Percentiles rank a stretch among this genome's conserved stretches.
Evolutionary conservation across 2,329 filamentous ascomycete genomes (phyloP).

Genomic region (Calonectria ilicicola): DNA sequence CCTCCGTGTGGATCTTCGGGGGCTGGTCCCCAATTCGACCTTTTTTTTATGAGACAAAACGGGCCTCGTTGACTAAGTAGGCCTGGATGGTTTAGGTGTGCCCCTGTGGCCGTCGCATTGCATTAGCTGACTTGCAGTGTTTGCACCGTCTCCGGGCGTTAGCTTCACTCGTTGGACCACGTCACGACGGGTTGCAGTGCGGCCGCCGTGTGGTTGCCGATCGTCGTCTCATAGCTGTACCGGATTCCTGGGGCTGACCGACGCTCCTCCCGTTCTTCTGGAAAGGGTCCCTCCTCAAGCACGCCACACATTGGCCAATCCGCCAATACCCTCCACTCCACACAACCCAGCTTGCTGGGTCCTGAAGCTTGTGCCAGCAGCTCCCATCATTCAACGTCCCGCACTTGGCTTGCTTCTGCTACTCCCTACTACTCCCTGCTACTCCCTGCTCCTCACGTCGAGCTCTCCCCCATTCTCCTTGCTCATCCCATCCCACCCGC

Average conservation of each 20-base stretch:
- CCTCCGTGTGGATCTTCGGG: slow-evolving; percentile 18
- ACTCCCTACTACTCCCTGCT: slow-evolving; percentile 3
- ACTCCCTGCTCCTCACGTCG: background rate
- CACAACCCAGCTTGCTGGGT: slow-evolving; percentile 37
- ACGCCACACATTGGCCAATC: slow-evolving; percentile 31
- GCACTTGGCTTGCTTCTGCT: slow-evolving; percentile 19
- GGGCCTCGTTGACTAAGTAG: slow-evolving; percentile 8
- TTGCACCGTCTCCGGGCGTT: slow-evolving; percentile 24
- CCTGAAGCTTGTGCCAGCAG: slow-evolving; percentile 20
- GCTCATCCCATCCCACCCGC: slow-evolving; percentile 15
- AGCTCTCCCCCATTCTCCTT: slow-evolving; percentile 16
- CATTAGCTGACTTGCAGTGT: slow-evolving; percentile 32
- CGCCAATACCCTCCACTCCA: slow-evolving; percentile 33
- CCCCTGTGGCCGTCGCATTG: slow-evolving; percentile 23
- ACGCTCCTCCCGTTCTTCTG: slow-evolving; percentile 43
- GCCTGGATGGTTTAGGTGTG: background rate
- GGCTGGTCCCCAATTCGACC: slow-evolving; percentile 7
- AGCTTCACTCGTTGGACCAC: slow-evolving; percentile 40
- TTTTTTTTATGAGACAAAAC: slow-evolving; percentile 24
- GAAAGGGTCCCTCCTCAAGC: slow-evolving; percentile 34
- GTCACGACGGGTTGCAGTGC: slow-evolving; percentile 39
- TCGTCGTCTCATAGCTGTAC: slow-evolving; percentile 31
- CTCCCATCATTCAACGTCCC: slow-evolving; percentile 26
- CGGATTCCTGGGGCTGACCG: slow-evolving; percentile 32
- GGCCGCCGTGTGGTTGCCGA: slow-evolving; percentile 33